Base-by-base conservation (phyloP, 2,329 filamentous ascomycete genomes). In the Neofusicoccum kwambonambiense region DNA sequence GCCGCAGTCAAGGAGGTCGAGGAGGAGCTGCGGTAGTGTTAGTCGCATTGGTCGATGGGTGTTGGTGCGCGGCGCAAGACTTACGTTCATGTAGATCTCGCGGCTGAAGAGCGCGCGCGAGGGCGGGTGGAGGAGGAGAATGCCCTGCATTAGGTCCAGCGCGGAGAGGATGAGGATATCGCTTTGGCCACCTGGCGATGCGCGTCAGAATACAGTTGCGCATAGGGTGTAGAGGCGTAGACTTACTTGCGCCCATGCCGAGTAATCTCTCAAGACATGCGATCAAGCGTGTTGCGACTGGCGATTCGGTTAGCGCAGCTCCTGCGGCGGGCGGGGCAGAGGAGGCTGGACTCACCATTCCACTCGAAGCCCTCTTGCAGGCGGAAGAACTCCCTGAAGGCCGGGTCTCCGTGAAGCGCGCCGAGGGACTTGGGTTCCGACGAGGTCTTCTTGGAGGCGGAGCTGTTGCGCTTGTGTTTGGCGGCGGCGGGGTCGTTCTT, bases 321-420 rank as follows among this genome's bases (percentile, higher is more conserved):
- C 3, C 42, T 37, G 19, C 42, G 15, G 15, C 27, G 41, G 61
- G 15, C 4, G 61, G 34, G 19, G 60, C 22, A 2, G 11, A 13
- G 11, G 41, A 11, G 31, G 39, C 34, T 37, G 47, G 61, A 65
- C 80, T 66, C 76, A 89, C 87, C 85, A 80, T 99, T 99, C 91
- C 93, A 98, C 80, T 98, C 92, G 75, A 99, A 99, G 2, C 93
- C 92, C 74, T 98, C 93, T 77, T 99, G 95, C 69, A 98, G 78
- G 76, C 96, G 92, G 82, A 97, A 97, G 82, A 98, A 98, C 78
- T 97, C 93, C 69, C 92, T 84, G 75, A 97, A 98, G 19, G 93
- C 94, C 19, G 91, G 92, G 77, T 98, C 95, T 68, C 89, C 86
- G 58, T 86, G 85, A 68, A 97, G 80, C 65, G 92, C 89, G 22